Percentiles rank a stretch among this genome's conserved stretches.
Evolutionary conservation across 129 eudicot genomes (phyloP).

Genomic region (Gnaphalium uliginosum): DNA sequence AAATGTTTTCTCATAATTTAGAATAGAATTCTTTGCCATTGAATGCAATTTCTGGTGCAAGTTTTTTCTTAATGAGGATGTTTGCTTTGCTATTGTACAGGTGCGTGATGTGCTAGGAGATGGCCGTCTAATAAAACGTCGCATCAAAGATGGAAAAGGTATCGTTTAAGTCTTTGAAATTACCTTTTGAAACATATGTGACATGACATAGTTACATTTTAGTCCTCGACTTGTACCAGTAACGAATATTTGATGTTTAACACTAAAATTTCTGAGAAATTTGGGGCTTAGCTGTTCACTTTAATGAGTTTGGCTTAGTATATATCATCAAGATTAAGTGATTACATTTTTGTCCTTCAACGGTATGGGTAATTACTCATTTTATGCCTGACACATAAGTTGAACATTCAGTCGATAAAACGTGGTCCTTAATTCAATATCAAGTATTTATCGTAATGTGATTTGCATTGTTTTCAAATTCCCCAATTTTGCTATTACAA

Average conservation of each 20-base stretch:
- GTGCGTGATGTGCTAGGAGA: slow-evolving; percentile 99
- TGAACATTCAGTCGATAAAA: slow-evolving; percentile 11
- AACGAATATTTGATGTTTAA: neutral
- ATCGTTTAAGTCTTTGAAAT: slow-evolving; percentile 12
- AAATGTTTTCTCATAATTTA: neutral
- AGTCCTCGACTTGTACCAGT: slow-evolving; percentile 9
- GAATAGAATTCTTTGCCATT: neutral
- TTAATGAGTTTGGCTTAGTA: neutral
- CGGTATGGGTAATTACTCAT: slow-evolving; percentile 15
- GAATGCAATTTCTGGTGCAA: slow-evolving; percentile 17
- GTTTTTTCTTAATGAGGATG: neutral
- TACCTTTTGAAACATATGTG: neutral
- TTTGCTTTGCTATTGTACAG: slow-evolving; percentile 39
- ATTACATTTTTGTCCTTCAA: slow-evolving; percentile 5
- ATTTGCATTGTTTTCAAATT: neutral
- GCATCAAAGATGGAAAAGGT: slow-evolving; percentile 98
- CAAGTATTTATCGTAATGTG: neutral
- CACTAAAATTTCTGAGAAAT: neutral
- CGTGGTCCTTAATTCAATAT: neutral
- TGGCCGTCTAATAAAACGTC: slow-evolving; percentile 95
- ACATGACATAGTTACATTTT: slow-evolving; percentile 12
- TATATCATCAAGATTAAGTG: slow-evolving; percentile 2
- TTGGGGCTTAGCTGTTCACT: neutral
- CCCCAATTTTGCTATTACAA: neutral
- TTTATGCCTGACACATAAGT: slow-evolving; percentile 5